These are phyloP conservation scores for Babesia caballi DNA, from an alignment of 169 alveolate species.

Conservation along the genomic window DNA sequence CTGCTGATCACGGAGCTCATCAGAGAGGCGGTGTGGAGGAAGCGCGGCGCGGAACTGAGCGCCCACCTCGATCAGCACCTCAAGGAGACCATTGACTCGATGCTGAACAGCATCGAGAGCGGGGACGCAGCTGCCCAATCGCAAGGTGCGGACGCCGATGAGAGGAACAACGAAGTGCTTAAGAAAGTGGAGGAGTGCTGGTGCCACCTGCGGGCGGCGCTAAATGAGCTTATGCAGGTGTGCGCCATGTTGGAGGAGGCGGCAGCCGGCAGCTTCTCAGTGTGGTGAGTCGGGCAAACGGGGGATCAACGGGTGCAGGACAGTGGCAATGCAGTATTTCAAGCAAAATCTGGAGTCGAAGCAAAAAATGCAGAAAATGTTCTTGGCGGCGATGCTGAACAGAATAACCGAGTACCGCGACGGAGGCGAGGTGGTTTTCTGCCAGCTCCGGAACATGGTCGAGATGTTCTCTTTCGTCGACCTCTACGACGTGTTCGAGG, in stretches of 20 bases:
- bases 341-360: background rate
- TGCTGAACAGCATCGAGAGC: background rate
- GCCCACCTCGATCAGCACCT: slow-evolving; percentile 24
- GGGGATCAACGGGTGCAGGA: background rate
- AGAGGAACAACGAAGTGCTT: background rate
- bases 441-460: slow-evolving; percentile 44
- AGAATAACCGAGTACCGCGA: slow-evolving; percentile 5
- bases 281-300: slow-evolving; percentile 5
- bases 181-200: slow-evolving; percentile 4
- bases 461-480: slow-evolving; percentile 40
- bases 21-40: background rate
- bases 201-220: slow-evolving; percentile 33
- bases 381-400: slow-evolving; percentile 26
- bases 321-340: slow-evolving; percentile 22
- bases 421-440: slow-evolving; percentile 16
- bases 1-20: slow-evolving; percentile 13
- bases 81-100: background rate
- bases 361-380: slow-evolving; percentile 3
- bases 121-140: background rate
- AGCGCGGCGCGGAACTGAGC: slow-evolving; percentile 1
- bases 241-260: slow-evolving; percentile 26
- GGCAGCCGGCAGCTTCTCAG: slow-evolving; percentile 3
- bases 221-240: slow-evolving; percentile 35
- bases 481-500: slow-evolving; percentile 31
- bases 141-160: background rate